Conservation (phyloP, 2,329 filamentous ascomycete genomes). For the Trichoderma sp. region DNA sequence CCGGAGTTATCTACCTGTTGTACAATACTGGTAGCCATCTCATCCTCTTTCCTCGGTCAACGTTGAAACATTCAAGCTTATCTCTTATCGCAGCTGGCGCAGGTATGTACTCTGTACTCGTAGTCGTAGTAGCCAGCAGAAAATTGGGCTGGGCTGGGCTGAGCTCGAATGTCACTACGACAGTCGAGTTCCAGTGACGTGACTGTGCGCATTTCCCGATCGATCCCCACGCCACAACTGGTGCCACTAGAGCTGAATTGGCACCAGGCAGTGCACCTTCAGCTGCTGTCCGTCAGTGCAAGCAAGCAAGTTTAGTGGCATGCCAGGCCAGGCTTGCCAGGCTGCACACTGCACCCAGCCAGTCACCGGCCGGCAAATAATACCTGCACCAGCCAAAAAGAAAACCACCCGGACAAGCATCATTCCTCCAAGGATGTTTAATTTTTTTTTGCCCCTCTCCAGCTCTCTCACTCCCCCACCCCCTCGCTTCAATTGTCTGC, state of each 20-base stretch:
- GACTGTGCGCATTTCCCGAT: background rate
- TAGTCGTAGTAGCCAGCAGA: too few species aligned
- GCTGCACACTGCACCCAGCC: background rate
- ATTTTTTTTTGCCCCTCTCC: background rate
- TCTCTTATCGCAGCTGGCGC: constrained; percentile 14
- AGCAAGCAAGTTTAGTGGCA: background rate
- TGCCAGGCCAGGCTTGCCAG: background rate
- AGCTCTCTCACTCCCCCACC: constrained; percentile 1
- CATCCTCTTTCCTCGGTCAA: too few species aligned
- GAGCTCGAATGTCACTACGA: too few species aligned
- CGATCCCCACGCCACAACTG: background rate
- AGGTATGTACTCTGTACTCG: background rate
- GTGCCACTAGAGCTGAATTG: background rate
- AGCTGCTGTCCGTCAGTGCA: background rate
- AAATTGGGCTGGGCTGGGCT: too few species aligned
- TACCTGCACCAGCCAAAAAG: background rate
- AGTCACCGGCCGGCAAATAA: too few species aligned
- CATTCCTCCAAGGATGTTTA: background rate
- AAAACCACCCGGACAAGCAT: background rate
- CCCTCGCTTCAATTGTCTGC: constrained; percentile 14
- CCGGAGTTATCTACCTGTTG: too few species aligned
- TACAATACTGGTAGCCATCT: too few species aligned
- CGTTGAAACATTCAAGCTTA: background rate
- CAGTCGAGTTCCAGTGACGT: constrained; percentile 3
- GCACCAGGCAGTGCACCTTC: background rate